Conservation (phyloP, 345 rosid genomes). For the Gossypium ekmanianum region DNA sequence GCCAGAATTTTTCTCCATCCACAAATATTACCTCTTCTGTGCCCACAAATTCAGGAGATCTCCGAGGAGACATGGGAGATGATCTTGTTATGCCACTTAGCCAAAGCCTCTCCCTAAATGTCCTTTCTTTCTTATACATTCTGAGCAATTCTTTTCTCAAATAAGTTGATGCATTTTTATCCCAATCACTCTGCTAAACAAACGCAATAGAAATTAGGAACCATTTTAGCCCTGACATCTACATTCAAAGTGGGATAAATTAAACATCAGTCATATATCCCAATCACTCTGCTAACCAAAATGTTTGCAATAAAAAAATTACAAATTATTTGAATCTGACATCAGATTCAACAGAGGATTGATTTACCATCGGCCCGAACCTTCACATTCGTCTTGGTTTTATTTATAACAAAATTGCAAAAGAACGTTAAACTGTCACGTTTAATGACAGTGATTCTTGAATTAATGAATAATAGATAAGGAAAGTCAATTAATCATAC, state of each 20-base stretch:
- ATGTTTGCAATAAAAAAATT: neutral
- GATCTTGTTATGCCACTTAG: conserved; percentile 72
- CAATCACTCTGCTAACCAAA: conserved; percentile 36
- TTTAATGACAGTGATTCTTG: conserved; percentile 5
- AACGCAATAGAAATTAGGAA: conserved; percentile 10
- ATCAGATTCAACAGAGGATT: neutral
- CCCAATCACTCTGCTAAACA: conserved; percentile 41
- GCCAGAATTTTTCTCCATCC: neutral
- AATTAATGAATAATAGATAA: neutral
- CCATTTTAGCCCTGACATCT: neutral
- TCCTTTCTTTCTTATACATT: conserved; percentile 62
- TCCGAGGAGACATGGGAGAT: conserved; percentile 62
- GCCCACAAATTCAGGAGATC: conserved; percentile 75
- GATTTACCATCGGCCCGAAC: neutral
- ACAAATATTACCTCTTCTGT: conserved; percentile 68
- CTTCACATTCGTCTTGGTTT: neutral
- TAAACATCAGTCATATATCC: conserved; percentile 20
- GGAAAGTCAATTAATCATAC: conserved; percentile 25
- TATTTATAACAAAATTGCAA: neutral
- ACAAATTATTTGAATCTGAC: neutral
- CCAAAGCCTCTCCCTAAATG: conserved; percentile 83
- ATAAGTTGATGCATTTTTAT: conserved; percentile 51
- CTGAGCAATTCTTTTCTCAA: conserved; percentile 73
- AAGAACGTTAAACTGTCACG: neutral
- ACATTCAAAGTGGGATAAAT: neutral